Conservation (phyloP, 2,329 filamentous ascomycete species). For the Microdochium paspali region DNA sequence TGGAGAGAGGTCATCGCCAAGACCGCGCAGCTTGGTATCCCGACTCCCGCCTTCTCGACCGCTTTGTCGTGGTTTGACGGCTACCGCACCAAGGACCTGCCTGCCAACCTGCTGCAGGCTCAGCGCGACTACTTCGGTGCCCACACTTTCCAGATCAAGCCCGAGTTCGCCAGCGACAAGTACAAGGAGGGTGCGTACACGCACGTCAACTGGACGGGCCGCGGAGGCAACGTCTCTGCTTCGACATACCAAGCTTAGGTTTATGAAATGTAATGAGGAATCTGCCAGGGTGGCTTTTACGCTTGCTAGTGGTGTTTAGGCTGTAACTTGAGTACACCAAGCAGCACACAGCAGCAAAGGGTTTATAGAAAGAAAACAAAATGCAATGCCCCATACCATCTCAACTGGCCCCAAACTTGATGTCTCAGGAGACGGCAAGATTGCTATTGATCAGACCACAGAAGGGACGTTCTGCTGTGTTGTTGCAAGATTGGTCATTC, state of each 20-base stretch:
- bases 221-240: conserved; percentile 93
- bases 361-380: not conserved
- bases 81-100: conserved; percentile 93
- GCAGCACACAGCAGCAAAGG: not conserved
- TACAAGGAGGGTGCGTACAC: conserved; percentile 82
- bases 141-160: conserved; percentile 85
- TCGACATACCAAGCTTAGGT: conserved; percentile 93
- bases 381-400: too few relatives aligned
- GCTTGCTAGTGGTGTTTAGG: conserved; percentile 1
- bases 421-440: too few relatives aligned
- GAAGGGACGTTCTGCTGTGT: too few relatives aligned
- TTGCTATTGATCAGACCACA: too few relatives aligned
- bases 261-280: not conserved
- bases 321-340: conserved; percentile 3
- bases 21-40: conserved; percentile 88
- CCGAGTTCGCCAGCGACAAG: conserved; percentile 64
- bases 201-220: conserved; percentile 99
- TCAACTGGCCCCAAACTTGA: too few relatives aligned
- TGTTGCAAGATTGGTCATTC: too few relatives aligned
- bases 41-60: conserved; percentile 92
- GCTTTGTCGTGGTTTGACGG: conserved; percentile 98
- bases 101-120: conserved; percentile 95
- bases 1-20: conserved; percentile 90
- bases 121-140: conserved; percentile 99
- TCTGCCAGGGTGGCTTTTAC: not conserved